phyloP scores from a whole-genome alignment of 1,284 basidiomycete species.

The Wolfiporia cocos region DNA sequence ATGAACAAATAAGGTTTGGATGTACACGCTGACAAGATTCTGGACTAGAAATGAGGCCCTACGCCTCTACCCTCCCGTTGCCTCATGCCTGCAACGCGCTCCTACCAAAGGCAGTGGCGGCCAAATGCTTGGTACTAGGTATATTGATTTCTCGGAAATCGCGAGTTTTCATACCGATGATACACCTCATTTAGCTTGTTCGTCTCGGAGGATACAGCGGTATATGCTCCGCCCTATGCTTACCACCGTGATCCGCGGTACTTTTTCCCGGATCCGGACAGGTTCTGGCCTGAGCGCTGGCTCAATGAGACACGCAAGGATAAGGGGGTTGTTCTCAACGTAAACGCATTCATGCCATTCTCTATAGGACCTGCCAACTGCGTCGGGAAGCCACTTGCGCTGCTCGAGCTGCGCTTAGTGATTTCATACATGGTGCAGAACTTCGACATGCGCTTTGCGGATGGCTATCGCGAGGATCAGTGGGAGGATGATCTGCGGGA shows the following conservation, averaged over 20 bases:
- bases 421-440: slow-evolving; percentile 14
- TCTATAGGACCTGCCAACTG: slow-evolving; percentile 21
- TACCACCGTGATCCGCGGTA: slow-evolving; percentile 14
- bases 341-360: slow-evolving; percentile 18
- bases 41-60: slow-evolving; percentile 48
- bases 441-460: slow-evolving; percentile 13
- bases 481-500: slow-evolving; percentile 11
- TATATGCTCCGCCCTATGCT: slow-evolving; percentile 21
- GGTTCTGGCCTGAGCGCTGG: slow-evolving; percentile 19
- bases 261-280: slow-evolving; percentile 12
- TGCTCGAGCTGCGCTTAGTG: slow-evolving; percentile 17
- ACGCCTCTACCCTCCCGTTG: slow-evolving; percentile 47
- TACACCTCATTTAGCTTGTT: background rate
- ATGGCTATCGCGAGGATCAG: slow-evolving; percentile 4
- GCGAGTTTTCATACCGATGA: background rate
- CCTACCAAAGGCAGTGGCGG: slow-evolving; percentile 14
- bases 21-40: background rate
- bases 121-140: slow-evolving; percentile 1
- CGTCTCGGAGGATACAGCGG: slow-evolving; percentile 22
- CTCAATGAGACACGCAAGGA: slow-evolving; percentile 5
- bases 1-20: background rate
- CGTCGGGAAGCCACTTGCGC: slow-evolving; percentile 19
- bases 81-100: slow-evolving; percentile 45
- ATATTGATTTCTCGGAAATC: background rate
- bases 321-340: slow-evolving; percentile 6